phyloP scores from a whole-genome alignment of 805 yeast species.

The Wickerhamiella azymoides region DNA sequence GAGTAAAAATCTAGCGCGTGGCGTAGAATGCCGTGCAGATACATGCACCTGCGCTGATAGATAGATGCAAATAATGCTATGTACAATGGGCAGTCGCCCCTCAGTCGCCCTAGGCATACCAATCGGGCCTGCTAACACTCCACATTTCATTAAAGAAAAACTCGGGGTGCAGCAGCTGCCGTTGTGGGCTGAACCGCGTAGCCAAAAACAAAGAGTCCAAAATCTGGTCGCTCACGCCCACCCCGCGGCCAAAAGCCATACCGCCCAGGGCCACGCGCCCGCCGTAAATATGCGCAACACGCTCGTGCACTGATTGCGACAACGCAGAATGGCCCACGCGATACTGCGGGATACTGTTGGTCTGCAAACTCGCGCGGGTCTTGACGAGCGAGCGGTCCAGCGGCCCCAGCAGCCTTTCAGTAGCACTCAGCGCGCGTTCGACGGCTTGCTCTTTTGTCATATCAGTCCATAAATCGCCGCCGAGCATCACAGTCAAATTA shows the following conservation, averaged over 20 bases:
- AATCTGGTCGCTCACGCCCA: slow-evolving; percentile 84
- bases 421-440: slow-evolving; percentile 26
- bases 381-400: slow-evolving; percentile 21
- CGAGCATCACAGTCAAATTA: slow-evolving; percentile 79
- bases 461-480: slow-evolving; percentile 52
- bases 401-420: slow-evolving; percentile 29
- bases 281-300: slow-evolving; percentile 26
- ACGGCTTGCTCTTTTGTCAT: slow-evolving; percentile 20
- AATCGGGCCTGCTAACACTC: slow-evolving; percentile 18
- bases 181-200: slow-evolving; percentile 22
- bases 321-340: slow-evolving; percentile 49
- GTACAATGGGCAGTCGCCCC: no score
- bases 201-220: slow-evolving; percentile 50
- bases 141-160: slow-evolving; percentile 21
- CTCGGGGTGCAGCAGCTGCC: slow-evolving; percentile 22
- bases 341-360: slow-evolving; percentile 66
- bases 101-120: slow-evolving; percentile 19
- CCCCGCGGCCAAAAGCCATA: slow-evolving; percentile 62
- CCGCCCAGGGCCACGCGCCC: slow-evolving; percentile 53
- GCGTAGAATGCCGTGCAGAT: no score
- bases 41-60: no score
- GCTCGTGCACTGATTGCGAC: slow-evolving; percentile 26
- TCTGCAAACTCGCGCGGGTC: slow-evolving; percentile 31
- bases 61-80: no score
- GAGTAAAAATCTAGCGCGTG: no score